Evolutionary conservation across 306 rosid species (phyloP).

Genomic region (Vigna radiata): DNA sequence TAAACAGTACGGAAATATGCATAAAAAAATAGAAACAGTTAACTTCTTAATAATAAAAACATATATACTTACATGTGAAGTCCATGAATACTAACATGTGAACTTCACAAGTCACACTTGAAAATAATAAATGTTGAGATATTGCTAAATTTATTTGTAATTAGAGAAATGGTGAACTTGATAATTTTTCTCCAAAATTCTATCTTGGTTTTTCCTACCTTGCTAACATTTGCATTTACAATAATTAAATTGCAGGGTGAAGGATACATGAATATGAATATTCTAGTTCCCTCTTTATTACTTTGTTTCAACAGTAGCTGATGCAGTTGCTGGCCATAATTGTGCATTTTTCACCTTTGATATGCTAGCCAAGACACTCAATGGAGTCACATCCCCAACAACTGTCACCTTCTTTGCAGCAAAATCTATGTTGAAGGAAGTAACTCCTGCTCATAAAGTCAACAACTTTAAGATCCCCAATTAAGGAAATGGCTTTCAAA

Average conservation of each 20-base stretch:
- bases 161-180: not conserved
- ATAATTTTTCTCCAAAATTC: not conserved
- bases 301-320: slow-evolving; percentile 46
- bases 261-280: slow-evolving; percentile 11
- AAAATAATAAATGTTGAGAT: not conserved
- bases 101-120: not conserved
- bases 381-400: slow-evolving; percentile 77
- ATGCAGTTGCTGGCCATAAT: slow-evolving; percentile 66
- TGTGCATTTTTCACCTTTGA: slow-evolving; percentile 95
- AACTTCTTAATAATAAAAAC: not conserved
- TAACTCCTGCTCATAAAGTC: slow-evolving; percentile 68
- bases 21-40: not conserved
- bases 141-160: not conserved
- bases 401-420: slow-evolving; percentile 94
- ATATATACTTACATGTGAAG: not conserved
- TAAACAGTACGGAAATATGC: not conserved
- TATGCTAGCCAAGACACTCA: slow-evolving; percentile 74
- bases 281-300: slow-evolving; percentile 31
- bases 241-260: slow-evolving; percentile 44
- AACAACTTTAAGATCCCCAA: slow-evolving; percentile 1
- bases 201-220: not conserved
- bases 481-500: slow-evolving; percentile 14
- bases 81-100: not conserved
- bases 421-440: slow-evolving; percentile 84
- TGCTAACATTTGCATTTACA: slow-evolving; percentile 51